phyloP scores from a whole-genome alignment of 129 eudicot species.

The Smallanthus sonchifolius region DNA sequence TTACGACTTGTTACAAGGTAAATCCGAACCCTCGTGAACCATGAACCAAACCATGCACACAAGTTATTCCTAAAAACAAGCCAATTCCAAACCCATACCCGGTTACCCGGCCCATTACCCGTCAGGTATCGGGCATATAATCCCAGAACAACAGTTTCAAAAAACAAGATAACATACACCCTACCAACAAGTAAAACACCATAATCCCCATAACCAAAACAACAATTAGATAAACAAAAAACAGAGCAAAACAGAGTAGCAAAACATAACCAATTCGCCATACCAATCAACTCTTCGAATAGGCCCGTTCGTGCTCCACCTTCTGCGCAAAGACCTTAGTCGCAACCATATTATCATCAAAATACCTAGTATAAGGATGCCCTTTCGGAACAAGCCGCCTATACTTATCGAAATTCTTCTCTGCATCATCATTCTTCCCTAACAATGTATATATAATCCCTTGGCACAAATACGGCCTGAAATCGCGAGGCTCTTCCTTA shows the following conservation, averaged over 20 bases:
- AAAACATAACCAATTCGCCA: slow-evolving; percentile 12
- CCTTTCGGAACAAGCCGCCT: slow-evolving; percentile 83
- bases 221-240: not conserved
- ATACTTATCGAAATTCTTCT: slow-evolving; percentile 63
- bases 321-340: slow-evolving; percentile 69
- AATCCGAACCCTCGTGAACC: too few relatives aligned
- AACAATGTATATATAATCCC: slow-evolving; percentile 83
- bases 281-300: slow-evolving; percentile 29
- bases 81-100: too few relatives aligned
- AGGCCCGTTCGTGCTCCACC: slow-evolving; percentile 62
- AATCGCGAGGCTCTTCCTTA: slow-evolving; percentile 84
- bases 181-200: slow-evolving; percentile 9
- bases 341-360: slow-evolving; percentile 79
- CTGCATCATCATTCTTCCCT: slow-evolving; percentile 71
- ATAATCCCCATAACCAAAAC: slow-evolving; percentile 3
- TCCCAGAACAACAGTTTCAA: not conserved
- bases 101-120: too few relatives aligned
- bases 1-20: too few relatives aligned
- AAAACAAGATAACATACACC: slow-evolving; percentile 10
- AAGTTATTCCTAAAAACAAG: too few relatives aligned
- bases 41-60: too few relatives aligned
- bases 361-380: slow-evolving; percentile 73
- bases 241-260: slow-evolving; percentile 25
- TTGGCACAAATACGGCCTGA: slow-evolving; percentile 87
- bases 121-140: too few relatives aligned